Base-by-base conservation (phyloP, 108 stramenopile genomes). In the Halocafeteria seosinensis region DNA sequence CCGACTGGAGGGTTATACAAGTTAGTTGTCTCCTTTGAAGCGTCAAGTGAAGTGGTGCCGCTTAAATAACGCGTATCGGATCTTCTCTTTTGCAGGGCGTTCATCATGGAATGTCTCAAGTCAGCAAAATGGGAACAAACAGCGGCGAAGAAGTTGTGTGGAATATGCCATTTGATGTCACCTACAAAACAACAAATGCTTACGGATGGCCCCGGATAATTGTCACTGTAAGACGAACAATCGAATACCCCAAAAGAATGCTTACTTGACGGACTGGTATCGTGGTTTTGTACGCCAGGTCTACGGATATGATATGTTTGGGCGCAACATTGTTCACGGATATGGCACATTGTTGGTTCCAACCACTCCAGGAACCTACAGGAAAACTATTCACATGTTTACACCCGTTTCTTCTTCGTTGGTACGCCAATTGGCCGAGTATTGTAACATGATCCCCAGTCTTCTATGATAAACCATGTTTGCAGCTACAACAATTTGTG, bases 151-250 rank as follows among this genome's bases (percentile, higher is more conserved):
- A 37, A 4, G 81, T 81, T n/a, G 81, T 87, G 23, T 89, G 85
- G 85, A 88, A 88, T 62, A 87, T 89, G 59, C 88, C 88, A 4
- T 67, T 89, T 50, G 87, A 88, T 25, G 70, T 86, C 0, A 71
- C 85, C 23, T 87, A 87, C 71, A 84, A 81, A 63, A 67, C 85
- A 3, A 87, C 87, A 0, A 87, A 85, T 51, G 78, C 85, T 0
- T 72, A 70, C 65, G 88, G 88, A 0, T 89, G 88, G 88, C 88
- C 88, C n/a, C 73, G 88, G 1, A 57, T 89, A 17, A 82, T 76
- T 8, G 28, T 89, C 29, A 76, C 72, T 38, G 76, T 73, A 32
- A 52, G 11, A 36, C 25, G 21, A 13, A 50, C n/a, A n/a, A n/a
- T n/a, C n/a, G n/a, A n/a, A n/a, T n/a, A n/a, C n/a, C n/a, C n/a